These are phyloP conservation scores for Mycena metata DNA, from an alignment of 768 basidiomycete genomes.

Conservation along the genomic window DNA sequence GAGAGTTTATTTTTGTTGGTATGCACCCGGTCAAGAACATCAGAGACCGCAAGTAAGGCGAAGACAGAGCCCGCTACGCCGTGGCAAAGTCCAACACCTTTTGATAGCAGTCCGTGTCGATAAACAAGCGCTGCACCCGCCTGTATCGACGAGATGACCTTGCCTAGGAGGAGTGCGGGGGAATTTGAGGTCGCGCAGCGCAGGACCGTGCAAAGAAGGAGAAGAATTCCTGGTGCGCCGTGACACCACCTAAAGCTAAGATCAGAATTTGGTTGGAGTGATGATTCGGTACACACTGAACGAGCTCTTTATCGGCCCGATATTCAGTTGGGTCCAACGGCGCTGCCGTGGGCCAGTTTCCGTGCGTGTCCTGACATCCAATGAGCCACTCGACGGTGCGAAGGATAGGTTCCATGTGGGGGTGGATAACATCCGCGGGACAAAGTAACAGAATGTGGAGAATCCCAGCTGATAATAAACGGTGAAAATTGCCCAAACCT, in stretches of 20 bases:
- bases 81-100: conserved; percentile 74
- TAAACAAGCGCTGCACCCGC: conserved; percentile 61
- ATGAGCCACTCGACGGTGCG: conserved; percentile 63
- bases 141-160: conserved; percentile 50
- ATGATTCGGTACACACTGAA: conserved; percentile 57
- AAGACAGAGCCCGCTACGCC: conserved; percentile 69
- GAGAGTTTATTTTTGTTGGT: conserved; percentile 20
- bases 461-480: conserved; percentile 63
- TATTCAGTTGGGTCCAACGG: conserved; percentile 38
- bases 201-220: conserved; percentile 61
- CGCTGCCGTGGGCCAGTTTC: conserved; percentile 68
- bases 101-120: conserved; percentile 61
- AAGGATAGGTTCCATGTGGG: conserved; percentile 57
- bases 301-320: conserved; percentile 51
- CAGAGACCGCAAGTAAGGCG: conserved; percentile 63
- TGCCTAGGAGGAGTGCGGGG: conserved; percentile 42
- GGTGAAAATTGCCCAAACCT: not conserved
- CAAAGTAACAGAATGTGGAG: conserved; percentile 63
- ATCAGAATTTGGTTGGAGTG: not conserved
- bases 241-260: conserved; percentile 64
- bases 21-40: conserved; percentile 51
- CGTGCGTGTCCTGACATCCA: conserved; percentile 56
- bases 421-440: conserved; percentile 52
- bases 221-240: conserved; percentile 65
- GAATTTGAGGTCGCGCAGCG: conserved; percentile 42